Evolutionary conservation across 345 rosid genomes (phyloP).

Genomic region (Corymbia maculata): DNA sequence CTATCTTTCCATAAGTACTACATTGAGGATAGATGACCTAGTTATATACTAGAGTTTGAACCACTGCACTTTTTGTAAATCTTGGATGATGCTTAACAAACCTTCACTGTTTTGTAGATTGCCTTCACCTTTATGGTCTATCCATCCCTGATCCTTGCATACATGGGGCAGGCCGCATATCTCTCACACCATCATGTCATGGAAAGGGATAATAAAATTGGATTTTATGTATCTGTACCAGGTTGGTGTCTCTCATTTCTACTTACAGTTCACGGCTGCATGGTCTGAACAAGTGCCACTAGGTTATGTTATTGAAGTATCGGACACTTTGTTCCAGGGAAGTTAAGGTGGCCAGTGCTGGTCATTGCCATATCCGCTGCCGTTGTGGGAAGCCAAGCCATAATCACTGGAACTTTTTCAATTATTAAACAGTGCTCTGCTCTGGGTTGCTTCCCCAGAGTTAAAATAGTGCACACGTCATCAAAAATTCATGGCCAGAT

Average conservation of each 20-base stretch:
- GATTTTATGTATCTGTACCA: conserved; percentile 89
- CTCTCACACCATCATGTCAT: conserved; percentile 53
- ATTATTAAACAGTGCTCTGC: conserved; percentile 87
- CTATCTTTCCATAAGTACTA: background rate
- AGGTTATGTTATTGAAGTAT: background rate
- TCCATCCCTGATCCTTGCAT: conserved; percentile 83
- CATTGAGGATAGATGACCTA: background rate
- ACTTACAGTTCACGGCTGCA: background rate
- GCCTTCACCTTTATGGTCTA: conserved; percentile 87
- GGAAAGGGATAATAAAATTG: conserved; percentile 33
- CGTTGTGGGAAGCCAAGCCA: conserved; percentile 92
- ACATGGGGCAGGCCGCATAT: conserved; percentile 97
- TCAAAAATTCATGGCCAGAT: conserved; percentile 89
- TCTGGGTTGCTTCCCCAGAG: conserved; percentile 75
- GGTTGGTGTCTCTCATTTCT: conserved; percentile 14
- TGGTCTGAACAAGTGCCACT: background rate
- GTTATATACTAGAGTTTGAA: background rate
- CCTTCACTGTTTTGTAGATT: conserved; percentile 40
- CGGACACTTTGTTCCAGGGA: conserved; percentile 25
- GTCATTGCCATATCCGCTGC: conserved; percentile 88
- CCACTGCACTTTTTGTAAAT: background rate
- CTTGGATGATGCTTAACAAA: background rate
- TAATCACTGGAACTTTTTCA: conserved; percentile 90
- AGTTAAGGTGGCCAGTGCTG: conserved; percentile 81
- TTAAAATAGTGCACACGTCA: conserved; percentile 85